phyloP scores from a whole-genome alignment of 1,139 yeast species.

The Neolecta irregularis region DNA sequence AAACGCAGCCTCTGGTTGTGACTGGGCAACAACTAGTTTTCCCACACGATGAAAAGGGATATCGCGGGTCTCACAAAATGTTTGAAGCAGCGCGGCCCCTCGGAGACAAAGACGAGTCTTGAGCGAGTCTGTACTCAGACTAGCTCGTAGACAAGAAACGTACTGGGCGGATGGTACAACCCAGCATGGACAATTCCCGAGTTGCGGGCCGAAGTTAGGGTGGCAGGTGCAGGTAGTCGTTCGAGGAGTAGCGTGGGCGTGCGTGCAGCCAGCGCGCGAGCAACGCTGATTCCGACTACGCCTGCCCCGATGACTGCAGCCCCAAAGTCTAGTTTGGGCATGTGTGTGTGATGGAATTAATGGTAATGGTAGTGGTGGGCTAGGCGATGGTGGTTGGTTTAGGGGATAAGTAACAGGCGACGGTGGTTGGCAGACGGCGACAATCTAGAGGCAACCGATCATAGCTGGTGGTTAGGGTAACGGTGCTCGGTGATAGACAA shows the following conservation, averaged over 20 bases:
- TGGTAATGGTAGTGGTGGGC: too few relatives aligned
- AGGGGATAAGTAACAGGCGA: too few relatives aligned
- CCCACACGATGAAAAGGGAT: conserved; percentile 55
- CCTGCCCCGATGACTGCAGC: conserved; percentile 83
- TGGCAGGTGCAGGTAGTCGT: conserved; percentile 47
- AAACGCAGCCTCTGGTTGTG: conserved; percentile 44
- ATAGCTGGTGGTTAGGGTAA: too few relatives aligned
- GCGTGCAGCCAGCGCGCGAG: conserved; percentile 47
- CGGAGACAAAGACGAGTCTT: conserved; percentile 55
- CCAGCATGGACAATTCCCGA: conserved; percentile 93
- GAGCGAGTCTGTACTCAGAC: conserved; percentile 43
- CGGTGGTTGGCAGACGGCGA: too few relatives aligned
- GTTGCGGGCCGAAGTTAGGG: conserved; percentile 73
- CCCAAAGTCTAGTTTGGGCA: conserved; percentile 40
- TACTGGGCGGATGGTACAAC: conserved; percentile 60
- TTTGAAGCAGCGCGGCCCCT: conserved; percentile 57
- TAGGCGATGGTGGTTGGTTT: too few relatives aligned
- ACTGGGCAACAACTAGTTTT: conserved; percentile 79
- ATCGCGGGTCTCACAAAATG: conserved; percentile 33
- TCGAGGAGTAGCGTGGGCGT: conserved; percentile 52
- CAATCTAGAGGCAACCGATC: too few relatives aligned
- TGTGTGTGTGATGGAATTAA: too few relatives aligned
- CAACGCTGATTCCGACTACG: conserved; percentile 69
- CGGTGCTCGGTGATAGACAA: too few relatives aligned
- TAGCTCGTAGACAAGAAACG: too few relatives aligned